phyloP scores from a whole-genome alignment of 805 yeast species.

The Saccharomycodes ludwigii region DNA sequence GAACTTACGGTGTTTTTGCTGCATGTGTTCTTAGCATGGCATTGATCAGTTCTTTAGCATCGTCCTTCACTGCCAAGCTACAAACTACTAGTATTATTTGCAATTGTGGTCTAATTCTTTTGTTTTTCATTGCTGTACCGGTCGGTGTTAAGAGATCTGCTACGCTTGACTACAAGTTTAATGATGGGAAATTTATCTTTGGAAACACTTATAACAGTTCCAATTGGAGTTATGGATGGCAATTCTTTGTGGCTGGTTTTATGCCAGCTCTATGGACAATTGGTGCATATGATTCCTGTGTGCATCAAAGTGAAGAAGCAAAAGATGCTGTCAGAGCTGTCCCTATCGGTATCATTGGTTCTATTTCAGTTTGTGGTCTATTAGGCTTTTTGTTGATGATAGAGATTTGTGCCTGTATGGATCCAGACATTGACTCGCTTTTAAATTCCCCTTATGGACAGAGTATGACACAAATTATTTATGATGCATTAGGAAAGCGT shows the following conservation, averaged over 20 bases:
- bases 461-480: slow-evolving; percentile 54
- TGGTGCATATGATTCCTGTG: slow-evolving; percentile 60
- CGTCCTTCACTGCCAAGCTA: slow-evolving; percentile 38
- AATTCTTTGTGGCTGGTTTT: slow-evolving; percentile 36
- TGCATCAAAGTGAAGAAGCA: slow-evolving; percentile 67
- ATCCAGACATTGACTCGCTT: slow-evolving; percentile 30
- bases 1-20: slow-evolving; percentile 47
- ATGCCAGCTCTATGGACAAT: slow-evolving; percentile 68
- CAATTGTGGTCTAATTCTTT: slow-evolving; percentile 35
- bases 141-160: slow-evolving; percentile 26
- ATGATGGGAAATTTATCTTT: slow-evolving; percentile 43
- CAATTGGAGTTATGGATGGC: slow-evolving; percentile 50
- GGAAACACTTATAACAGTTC: slow-evolving; percentile 38
- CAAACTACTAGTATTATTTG: slow-evolving; percentile 43
- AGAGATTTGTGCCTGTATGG: slow-evolving; percentile 42
- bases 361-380: slow-evolving; percentile 43
- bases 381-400: slow-evolving; percentile 47
- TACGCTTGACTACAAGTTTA: slow-evolving; percentile 29
- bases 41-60: slow-evolving; percentile 37
- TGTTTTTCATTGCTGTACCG: slow-evolving; percentile 49
- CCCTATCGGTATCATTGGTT: slow-evolving; percentile 51
- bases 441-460: slow-evolving; percentile 38
- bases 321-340: slow-evolving; percentile 48
- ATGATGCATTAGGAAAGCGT: slow-evolving; percentile 47
- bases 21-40: slow-evolving; percentile 41